Evolutionary conservation across 2,329 filamentous ascomycete species (phyloP), one percentile per base, ranked within the genome.

Genomic region (Neopestalotiopsis sp.): DNA sequence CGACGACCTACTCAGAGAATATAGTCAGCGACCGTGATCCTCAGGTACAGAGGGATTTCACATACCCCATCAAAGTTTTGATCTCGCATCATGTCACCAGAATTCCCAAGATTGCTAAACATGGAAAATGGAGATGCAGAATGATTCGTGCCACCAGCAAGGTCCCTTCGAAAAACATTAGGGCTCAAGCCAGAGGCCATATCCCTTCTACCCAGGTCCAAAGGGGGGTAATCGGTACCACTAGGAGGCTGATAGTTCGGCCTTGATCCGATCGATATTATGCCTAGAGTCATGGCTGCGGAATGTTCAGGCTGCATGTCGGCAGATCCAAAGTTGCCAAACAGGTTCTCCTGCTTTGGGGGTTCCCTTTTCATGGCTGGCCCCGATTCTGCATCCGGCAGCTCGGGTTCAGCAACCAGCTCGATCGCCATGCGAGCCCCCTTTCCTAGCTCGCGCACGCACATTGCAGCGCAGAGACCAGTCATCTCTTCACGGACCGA

Each of bases 1-100:
- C 24, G 24, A 28, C 24, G 24, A 28, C 24, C 24, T 28, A 4
- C 24, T 28, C 24, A 28, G 24, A 42, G 10, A 10, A 38, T 7
- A 34, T 38, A 17, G 59, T 61, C 14, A 61, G 30, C 38, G 7
- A 42, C 52, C 38, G 10, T 20, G 67, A 4, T 12, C 71, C 81
- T 70, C 83, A 78, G 67, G 68, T 69, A 14, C 20, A 56, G 5
- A 52, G 45, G 20, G 9, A 14, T 34, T 49, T 7, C 34, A 75
- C 86, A 77, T 82, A 89, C 88, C 88, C 88, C 89, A 78, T 90
- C 87, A 75, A 90, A 87, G 63, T 85, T 87, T 58, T 81, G 78
- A 42, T 82, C 80, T 64, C 88, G 79, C 52, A 86, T 85, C 75
- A 85, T 81, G 70, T 74, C 78, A 45, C 72, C 76, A 65, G 71